Evolutionary conservation across 495 filamentous ascomycete genomes (phyloP).

Genomic region (Bombardia bombarda): DNA sequence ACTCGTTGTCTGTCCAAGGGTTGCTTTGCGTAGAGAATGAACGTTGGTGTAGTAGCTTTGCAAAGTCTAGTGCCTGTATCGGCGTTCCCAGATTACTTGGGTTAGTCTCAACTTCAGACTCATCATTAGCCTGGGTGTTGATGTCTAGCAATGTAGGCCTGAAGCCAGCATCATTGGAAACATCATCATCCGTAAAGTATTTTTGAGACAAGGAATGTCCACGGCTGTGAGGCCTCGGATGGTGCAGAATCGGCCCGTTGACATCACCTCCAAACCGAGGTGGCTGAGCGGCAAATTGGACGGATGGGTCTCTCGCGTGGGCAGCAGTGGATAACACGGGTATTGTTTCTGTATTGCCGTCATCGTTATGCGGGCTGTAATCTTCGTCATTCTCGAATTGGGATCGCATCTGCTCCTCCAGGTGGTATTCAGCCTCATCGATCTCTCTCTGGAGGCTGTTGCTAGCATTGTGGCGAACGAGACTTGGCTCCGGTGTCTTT

Average conservation of each 20-base stretch:
- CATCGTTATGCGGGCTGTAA: slow-evolving; percentile 46
- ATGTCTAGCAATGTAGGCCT: slow-evolving; percentile 20
- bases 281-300: slow-evolving; percentile 32
- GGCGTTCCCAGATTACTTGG: slow-evolving; percentile 66
- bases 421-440: slow-evolving; percentile 75
- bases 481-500: slow-evolving; percentile 39
- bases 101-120: slow-evolving; percentile 68
- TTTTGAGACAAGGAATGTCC: slow-evolving; percentile 49
- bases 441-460: slow-evolving; percentile 73
- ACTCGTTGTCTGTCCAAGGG: slow-evolving; percentile 40
- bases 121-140: slow-evolving; percentile 34
- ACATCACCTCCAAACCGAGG: slow-evolving; percentile 34
- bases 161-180: slow-evolving; percentile 27
- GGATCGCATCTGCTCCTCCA: slow-evolving; percentile 64
- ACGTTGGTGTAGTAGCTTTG: slow-evolving; percentile 30
- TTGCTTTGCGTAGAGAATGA: slow-evolving; percentile 40
- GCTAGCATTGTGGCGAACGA: slow-evolving; percentile 34
- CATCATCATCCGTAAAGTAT: slow-evolving; percentile 39
- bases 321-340: slow-evolving; percentile 12
- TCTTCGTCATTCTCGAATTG: slow-evolving; percentile 62
- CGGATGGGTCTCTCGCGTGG: slow-evolving; percentile 31
- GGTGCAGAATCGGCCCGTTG: slow-evolving; percentile 46
- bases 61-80: slow-evolving; percentile 32
- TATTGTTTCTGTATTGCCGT: slow-evolving; percentile 22
- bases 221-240: slow-evolving; percentile 54